Conservation (phyloP, 768 basidiomycete genomes). For the Pleurotus platypus region DNA sequence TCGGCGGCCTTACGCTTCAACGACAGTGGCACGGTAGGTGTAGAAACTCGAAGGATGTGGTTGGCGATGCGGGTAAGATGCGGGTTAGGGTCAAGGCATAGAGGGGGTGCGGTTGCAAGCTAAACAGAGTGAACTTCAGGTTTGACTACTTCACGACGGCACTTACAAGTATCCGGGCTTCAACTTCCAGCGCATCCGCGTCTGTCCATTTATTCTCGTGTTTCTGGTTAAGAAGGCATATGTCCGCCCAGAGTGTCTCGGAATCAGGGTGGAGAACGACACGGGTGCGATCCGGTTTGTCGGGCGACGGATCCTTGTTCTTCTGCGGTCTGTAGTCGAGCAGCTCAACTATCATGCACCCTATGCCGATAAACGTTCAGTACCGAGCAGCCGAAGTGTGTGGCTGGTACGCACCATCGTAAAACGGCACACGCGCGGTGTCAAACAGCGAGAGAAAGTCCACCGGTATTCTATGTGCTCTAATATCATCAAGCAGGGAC, state of each 20-base stretch:
- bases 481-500: slow-evolving; percentile 81
- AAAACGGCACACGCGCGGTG: slow-evolving; percentile 68
- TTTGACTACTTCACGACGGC: slow-evolving; percentile 9
- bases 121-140: slow-evolving; percentile 22
- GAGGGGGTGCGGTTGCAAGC: slow-evolving; percentile 71
- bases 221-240: slow-evolving; percentile 65
- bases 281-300: slow-evolving; percentile 60
- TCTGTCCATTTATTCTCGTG: slow-evolving; percentile 63
- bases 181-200: slow-evolving; percentile 65
- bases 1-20: slow-evolving; percentile 74
- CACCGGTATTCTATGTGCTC: slow-evolving; percentile 78
- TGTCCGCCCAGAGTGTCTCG: slow-evolving; percentile 78
- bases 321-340: slow-evolving; percentile 68
- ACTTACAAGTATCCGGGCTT: slow-evolving; percentile 69
- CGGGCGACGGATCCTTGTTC: slow-evolving; percentile 52
- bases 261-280: slow-evolving; percentile 75
- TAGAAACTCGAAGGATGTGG: slow-evolving; percentile 66
- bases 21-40: slow-evolving; percentile 67
- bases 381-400: background rate
- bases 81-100: slow-evolving; percentile 79
- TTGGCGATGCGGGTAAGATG: slow-evolving; percentile 76
- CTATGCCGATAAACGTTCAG: slow-evolving; percentile 29
- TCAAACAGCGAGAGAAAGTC: slow-evolving; percentile 85
- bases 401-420: slow-evolving; percentile 56
- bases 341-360: slow-evolving; percentile 83